Percentiles rank a stretch among this genome's conserved stretches.
These are phyloP conservation scores for Clitopilus passeckerianus DNA, from an alignment of 768 basidiomycete genomes.

Conservation along the genomic window DNA sequence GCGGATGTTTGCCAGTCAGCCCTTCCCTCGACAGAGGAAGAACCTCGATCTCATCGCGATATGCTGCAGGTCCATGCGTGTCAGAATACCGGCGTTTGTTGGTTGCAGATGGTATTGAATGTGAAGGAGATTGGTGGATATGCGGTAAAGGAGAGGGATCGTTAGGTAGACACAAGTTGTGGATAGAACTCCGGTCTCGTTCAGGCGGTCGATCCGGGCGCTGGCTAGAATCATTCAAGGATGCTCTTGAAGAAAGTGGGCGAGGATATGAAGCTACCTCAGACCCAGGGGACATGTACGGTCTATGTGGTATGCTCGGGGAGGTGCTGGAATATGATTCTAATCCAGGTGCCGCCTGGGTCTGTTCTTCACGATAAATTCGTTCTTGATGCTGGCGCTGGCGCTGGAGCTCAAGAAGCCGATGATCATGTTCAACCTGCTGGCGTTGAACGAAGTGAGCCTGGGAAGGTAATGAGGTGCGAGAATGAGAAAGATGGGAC, in stretches of 20 bases:
- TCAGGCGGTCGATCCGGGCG: not conserved
- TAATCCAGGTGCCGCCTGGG: constrained; percentile 6
- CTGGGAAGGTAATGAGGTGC: constrained; percentile 6
- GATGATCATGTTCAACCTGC: constrained; percentile 14
- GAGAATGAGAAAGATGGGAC: constrained; percentile 8
- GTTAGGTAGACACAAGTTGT: constrained; percentile 5
- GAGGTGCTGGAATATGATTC: not conserved
- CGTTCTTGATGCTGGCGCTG: constrained; percentile 20
- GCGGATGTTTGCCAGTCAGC: too few species aligned
- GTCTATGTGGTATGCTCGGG: too few species aligned
- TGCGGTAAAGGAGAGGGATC: not conserved
- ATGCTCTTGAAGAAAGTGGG: not conserved
- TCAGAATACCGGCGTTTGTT: constrained; percentile 42
- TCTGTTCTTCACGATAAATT: constrained; percentile 17
- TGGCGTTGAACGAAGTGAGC: constrained; percentile 8
- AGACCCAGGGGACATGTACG: not conserved
- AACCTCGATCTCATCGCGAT: not conserved
- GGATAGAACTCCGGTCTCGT: constrained; percentile 5
- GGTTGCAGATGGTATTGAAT: constrained; percentile 13
- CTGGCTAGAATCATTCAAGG: not conserved
- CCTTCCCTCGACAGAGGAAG: too few species aligned
- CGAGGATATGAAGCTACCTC: not conserved
- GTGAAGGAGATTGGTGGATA: not conserved
- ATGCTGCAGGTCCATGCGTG: constrained; percentile 16
- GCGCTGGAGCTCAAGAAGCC: constrained; percentile 17